Conservation (phyloP, 805 yeast genomes). For the Yarrowia sp. region DNA sequence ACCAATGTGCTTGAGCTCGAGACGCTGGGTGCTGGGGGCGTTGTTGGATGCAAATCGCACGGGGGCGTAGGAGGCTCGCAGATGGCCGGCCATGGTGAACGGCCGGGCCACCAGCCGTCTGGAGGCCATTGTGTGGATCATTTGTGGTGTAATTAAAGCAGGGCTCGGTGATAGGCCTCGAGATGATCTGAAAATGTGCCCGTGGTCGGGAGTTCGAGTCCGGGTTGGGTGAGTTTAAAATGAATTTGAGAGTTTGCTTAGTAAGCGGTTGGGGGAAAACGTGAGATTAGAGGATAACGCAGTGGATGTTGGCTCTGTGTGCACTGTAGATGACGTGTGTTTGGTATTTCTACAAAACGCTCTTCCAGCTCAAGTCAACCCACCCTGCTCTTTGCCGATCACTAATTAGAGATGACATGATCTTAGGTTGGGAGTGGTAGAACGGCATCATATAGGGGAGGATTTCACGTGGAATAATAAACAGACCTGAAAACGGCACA, state of each 20-base stretch:
- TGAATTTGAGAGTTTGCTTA: no score
- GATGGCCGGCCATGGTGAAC: constrained; percentile 32
- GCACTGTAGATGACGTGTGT: no score
- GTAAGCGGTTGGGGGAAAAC: no score
- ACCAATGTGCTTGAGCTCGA: constrained; percentile 38
- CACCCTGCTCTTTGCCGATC: no score
- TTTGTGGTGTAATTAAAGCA: neutral
- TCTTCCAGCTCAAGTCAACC: no score
- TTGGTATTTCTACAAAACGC: no score
- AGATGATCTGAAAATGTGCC: constrained; percentile 34
- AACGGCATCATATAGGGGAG: neutral
- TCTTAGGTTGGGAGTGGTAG: neutral
- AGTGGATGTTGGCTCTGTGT: no score
- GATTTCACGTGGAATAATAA: neutral
- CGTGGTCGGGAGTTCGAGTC: constrained; percentile 11
- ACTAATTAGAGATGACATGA: neutral
- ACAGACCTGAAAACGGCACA: no score
- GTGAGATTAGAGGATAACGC: no score
- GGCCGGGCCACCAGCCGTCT: constrained; percentile 34
- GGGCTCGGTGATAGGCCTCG: neutral
- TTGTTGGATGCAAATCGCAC: constrained; percentile 39
- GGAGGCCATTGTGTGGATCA: constrained; percentile 25
- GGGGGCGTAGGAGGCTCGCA: constrained; percentile 38
- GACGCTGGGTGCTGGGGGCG: constrained; percentile 15
- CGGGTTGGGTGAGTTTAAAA: neutral